Evolutionary conservation across 2,329 filamentous ascomycete species (phyloP), one percentile per base, ranked within the genome.

Genomic region (Celoporthe dispersa): DNA sequence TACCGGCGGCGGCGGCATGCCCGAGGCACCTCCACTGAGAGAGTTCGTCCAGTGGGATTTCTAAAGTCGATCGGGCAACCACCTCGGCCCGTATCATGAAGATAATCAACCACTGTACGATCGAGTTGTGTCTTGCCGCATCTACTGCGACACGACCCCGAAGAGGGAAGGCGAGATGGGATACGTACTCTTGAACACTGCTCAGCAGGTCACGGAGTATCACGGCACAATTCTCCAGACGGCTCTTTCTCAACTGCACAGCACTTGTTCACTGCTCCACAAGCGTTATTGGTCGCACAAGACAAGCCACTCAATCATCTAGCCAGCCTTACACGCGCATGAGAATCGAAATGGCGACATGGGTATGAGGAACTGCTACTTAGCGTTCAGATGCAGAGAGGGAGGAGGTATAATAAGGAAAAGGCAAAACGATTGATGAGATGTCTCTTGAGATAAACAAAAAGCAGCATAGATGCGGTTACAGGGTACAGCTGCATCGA

Each of bases 41-140:
- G 93, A 95, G 76, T 95, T 90, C 84, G 90, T 89, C 73, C 80
- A 82, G 37, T 95, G 91, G 87, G 88, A 93, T 77, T 90, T 95
- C 75, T 94, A 55, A 61, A 12, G 14, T 61, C n/a, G 59, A 12
- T 39, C 3, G 33, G n/a, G 33, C 25, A n/a, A 14, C 35, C 5
- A 37, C 33, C 33, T n/a, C 33, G n/a, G 19, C 19, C 33, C 35
- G 19, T 37, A 25, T 16, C 35, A 61, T 39, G 12, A 28, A 16
- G 14, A 57, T 6, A 16, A 8, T 53, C n/a, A n/a, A 12, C 35
- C 14, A 31, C 19, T 31, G 12, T 19, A 57, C 25, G 28, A 57
- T 16, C 14, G 2, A 31, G 12, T 57, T 16, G 28, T 19, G n/a
- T n/a, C n/a, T 2, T 57, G 53, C 28, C 53, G 14, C 53, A 31